These are phyloP conservation scores for Trichoderma virens DNA, from an alignment of 495 filamentous ascomycete species.

Conservation along the genomic window DNA sequence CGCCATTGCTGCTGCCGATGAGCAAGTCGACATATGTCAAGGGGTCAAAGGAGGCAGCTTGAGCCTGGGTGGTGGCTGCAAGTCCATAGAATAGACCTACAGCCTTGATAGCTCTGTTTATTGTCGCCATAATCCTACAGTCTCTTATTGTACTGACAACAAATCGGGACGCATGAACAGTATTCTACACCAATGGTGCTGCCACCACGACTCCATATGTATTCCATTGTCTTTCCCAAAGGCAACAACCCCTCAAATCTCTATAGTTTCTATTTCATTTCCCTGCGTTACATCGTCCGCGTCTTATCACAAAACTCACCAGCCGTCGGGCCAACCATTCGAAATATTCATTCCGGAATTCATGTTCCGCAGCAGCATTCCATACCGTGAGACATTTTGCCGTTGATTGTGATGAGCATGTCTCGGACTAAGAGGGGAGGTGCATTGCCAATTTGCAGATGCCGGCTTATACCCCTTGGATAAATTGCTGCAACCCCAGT, in stretches of 20 bases:
- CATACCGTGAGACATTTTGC: not conserved
- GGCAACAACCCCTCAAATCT: not conserved
- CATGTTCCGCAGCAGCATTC: not conserved
- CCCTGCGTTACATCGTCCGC: not conserved
- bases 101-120: not conserved
- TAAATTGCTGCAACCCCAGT: constrained; percentile 2
- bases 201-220: not conserved
- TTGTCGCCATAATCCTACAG: not conserved
- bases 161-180: not conserved
- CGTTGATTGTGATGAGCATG: constrained; percentile 1
- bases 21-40: constrained; percentile 45
- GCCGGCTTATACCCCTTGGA: not conserved
- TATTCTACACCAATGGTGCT: not conserved
- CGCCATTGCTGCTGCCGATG: constrained; percentile 53
- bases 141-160: not conserved
- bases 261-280: not conserved
- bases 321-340: not conserved
- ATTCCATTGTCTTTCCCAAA: not conserved
- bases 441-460: constrained; percentile 1
- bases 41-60: constrained; percentile 25
- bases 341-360: not conserved
- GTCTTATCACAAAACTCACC: not conserved
- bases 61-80: not conserved
- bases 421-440: not conserved
- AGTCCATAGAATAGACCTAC: not conserved